A percentile compares a stretch with the other conserved stretches of the same genome.
Conservation (phyloP, 257 asterid genomes). For the Thymus quinquecostatus region DNA sequence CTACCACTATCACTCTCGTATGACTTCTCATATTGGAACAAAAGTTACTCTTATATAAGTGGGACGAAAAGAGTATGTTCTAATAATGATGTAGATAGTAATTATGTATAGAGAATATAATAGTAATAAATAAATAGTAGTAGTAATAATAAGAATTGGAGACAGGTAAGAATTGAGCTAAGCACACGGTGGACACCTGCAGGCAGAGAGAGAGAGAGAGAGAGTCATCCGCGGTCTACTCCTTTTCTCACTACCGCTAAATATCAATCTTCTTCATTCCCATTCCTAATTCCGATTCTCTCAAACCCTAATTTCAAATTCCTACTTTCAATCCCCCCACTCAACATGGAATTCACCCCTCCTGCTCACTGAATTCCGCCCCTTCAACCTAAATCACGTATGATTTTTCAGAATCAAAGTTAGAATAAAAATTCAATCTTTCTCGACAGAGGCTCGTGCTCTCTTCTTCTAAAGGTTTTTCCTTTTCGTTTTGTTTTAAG, state of each 20-base stretch:
- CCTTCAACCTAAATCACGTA: neutral
- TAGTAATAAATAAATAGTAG: too few relatives aligned
- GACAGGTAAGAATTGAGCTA: neutral
- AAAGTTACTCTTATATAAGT: too few relatives aligned
- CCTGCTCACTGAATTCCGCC: neutral
- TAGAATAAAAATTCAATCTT: conserved; percentile 25
- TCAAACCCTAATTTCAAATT: conserved; percentile 35
- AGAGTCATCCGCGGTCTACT: conserved; percentile 24
- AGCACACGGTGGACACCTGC: conserved; percentile 27
- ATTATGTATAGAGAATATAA: too few relatives aligned
- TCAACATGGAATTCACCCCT: neutral
- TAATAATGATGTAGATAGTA: too few relatives aligned
- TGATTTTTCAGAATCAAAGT: conserved; percentile 21
- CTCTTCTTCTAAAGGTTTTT: conserved; percentile 21
- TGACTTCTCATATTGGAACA: too few relatives aligned
- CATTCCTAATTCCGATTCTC: conserved; percentile 4
- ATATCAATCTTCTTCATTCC: conserved; percentile 27
- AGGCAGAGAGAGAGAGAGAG: neutral
- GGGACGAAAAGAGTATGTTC: too few relatives aligned
- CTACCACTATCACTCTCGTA: too few relatives aligned
- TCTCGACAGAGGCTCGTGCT: conserved; percentile 23
- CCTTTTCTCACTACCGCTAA: conserved; percentile 23
- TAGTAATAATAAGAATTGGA: too few relatives aligned
- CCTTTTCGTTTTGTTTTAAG: neutral
- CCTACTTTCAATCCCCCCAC: neutral